Conservation (phyloP, 768 basidiomycete species). For the Podaxis carcinomalis region DNA sequence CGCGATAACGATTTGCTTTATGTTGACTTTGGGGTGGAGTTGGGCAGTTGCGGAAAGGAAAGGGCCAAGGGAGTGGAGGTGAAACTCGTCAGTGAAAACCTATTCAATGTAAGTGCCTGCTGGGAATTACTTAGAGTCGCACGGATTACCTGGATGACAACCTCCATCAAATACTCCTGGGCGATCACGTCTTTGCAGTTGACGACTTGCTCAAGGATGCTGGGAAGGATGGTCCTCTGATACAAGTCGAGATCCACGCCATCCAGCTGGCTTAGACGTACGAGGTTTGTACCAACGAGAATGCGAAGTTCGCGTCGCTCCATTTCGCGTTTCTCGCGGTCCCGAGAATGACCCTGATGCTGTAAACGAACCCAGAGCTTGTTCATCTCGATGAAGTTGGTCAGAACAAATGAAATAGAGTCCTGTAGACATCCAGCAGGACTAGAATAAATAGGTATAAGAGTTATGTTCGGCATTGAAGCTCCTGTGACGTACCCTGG, state of each 20-base stretch:
- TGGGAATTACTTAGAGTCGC: background rate
- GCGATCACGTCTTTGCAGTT: constrained; percentile 99
- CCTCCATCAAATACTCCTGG: constrained; percentile 99
- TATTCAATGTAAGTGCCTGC: constrained; percentile 23
- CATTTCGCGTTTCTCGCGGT: constrained; percentile 95
- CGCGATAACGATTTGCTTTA: constrained; percentile 97
- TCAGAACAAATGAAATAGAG: constrained; percentile 92
- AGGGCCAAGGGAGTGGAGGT: constrained; percentile 90
- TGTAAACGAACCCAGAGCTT: constrained; percentile 99
- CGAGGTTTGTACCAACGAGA: constrained; percentile 95
- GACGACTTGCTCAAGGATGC: constrained; percentile 94
- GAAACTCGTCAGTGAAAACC: constrained; percentile 99
- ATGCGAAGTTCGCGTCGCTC: constrained; percentile 94
- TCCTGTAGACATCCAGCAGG: constrained; percentile 90
- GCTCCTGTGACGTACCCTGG: constrained; percentile 54
- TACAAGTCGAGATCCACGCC: constrained; percentile 96
- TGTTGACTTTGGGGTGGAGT: constrained; percentile 96
- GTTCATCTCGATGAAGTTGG: constrained; percentile 99
- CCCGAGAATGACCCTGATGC: constrained; percentile 95
- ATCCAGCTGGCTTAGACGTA: constrained; percentile 91
- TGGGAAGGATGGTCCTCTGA: constrained; percentile 79
- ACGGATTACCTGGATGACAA: constrained; percentile 85
- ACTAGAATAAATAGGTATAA: constrained; percentile 31
- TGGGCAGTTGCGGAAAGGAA: constrained; percentile 96
- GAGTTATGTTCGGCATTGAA: background rate